Percentiles rank a stretch among this genome's conserved stretches.
Conservation (phyloP, 2,329 filamentous ascomycete genomes). For the Fusarium oligoseptatum region DNA sequence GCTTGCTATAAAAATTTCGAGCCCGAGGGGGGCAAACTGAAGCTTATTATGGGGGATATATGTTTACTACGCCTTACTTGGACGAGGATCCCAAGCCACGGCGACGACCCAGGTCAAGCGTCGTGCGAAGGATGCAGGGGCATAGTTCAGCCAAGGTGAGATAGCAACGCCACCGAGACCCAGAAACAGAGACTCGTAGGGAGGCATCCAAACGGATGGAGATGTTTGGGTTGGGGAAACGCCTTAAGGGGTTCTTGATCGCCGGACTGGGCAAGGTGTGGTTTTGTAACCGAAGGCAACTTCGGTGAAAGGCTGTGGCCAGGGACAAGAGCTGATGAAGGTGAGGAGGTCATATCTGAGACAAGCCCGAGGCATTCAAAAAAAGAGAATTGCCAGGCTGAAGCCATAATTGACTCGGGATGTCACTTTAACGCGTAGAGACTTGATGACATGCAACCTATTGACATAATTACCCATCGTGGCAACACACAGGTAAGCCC, state of each 20-base stretch:
- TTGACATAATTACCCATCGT: background rate
- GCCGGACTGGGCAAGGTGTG: conserved; percentile 2
- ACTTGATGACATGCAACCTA: too few relatives aligned
- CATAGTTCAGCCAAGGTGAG: background rate
- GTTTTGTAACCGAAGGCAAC: background rate
- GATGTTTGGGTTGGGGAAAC: background rate
- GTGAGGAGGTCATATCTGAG: background rate
- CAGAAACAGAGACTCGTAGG: background rate
- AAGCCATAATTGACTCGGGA: background rate
- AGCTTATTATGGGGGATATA: background rate
- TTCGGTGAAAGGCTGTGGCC: background rate
- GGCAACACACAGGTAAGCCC: background rate
- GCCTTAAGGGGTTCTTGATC: background rate
- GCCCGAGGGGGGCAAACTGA: background rate
- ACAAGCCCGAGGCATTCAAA: background rate
- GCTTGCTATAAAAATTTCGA: background rate
- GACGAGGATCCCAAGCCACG: background rate
- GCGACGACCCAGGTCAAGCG: background rate
- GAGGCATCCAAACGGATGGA: background rate
- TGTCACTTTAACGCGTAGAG: background rate
- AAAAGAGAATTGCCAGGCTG: background rate
- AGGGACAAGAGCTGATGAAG: too few relatives aligned
- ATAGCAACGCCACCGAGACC: background rate
- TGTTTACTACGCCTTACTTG: background rate
- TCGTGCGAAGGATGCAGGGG: background rate